Conservation (phyloP, 129 eudicot species). For the Silybum marianum region DNA sequence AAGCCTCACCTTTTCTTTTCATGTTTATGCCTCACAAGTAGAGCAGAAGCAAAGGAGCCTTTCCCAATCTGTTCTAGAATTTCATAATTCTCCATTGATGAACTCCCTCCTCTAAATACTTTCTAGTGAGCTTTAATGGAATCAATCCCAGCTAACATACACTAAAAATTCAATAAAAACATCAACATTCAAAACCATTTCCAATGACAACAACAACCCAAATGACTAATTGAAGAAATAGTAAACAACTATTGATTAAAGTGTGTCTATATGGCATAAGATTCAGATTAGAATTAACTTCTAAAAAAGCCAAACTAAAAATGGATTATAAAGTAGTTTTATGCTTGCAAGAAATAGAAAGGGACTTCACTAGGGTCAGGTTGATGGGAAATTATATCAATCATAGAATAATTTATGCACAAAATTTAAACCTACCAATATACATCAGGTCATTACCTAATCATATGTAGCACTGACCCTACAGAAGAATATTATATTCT, state of each 20-base stretch:
- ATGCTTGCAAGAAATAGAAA: conserved; percentile 21
- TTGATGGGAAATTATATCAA: conserved; percentile 22
- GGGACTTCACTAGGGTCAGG: conserved; percentile 22
- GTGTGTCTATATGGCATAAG: not conserved
- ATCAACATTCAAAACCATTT: not conserved
- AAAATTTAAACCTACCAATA: conserved; percentile 22
- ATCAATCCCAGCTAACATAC: conserved; percentile 26
- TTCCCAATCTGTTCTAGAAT: conserved; percentile 87
- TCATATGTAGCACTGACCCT: conserved; percentile 29
- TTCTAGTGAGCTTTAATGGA: not conserved
- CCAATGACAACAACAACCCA: conserved; percentile 10
- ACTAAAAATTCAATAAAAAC: conserved; percentile 6
- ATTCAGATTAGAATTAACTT: not conserved
- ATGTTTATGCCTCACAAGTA: conserved; percentile 81
- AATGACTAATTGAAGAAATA: not conserved
- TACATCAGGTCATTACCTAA: conserved; percentile 20
- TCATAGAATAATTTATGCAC: conserved; percentile 8
- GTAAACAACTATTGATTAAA: not conserved
- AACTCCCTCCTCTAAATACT: not conserved
- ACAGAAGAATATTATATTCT: conserved; percentile 11
- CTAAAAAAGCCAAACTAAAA: not conserved
- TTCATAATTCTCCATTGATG: conserved; percentile 86
- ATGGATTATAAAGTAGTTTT: conserved; percentile 5
- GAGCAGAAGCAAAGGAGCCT: conserved; percentile 95
- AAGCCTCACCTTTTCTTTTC: conserved; percentile 86